Conservation (phyloP, 2,329 filamentous ascomycete species). For the Paracoccidioides brasiliensis region DNA sequence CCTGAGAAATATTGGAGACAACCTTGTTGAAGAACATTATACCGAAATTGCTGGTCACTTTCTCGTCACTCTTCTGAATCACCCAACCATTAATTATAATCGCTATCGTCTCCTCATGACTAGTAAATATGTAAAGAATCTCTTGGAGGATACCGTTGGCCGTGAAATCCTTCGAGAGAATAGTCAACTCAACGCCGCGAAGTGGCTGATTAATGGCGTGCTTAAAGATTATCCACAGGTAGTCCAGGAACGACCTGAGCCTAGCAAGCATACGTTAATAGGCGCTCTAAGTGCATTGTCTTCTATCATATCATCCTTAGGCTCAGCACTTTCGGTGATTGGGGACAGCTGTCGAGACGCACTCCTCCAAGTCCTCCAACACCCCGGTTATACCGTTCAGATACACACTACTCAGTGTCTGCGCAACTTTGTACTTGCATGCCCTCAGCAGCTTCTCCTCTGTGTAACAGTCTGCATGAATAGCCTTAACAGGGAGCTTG, state of each 20-base stretch:
- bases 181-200: conserved; percentile 71
- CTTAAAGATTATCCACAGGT: conserved; percentile 91
- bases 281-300: conserved; percentile 66
- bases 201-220: conserved; percentile 69
- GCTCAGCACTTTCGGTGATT: conserved; percentile 65
- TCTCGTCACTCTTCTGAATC: conserved; percentile 65
- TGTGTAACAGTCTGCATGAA: conserved; percentile 96
- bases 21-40: conserved; percentile 72
- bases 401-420: conserved; percentile 77
- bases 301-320: conserved; percentile 64
- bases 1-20: conserved; percentile 64
- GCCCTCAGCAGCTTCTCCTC: conserved; percentile 79
- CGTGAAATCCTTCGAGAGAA: conserved; percentile 74
- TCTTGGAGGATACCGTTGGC: conserved; percentile 74
- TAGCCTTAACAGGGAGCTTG: conserved; percentile 75
- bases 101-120: conserved; percentile 78
- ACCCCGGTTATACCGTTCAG: conserved; percentile 93
- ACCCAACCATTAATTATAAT: conserved; percentile 63
- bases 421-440: conserved; percentile 76
- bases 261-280: conserved; percentile 72
- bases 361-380: conserved; percentile 77
- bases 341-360: conserved; percentile 78
- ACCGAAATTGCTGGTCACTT: conserved; percentile 67
- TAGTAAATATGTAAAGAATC: conserved; percentile 67
- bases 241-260: conserved; percentile 74